Percentiles rank a stretch among this genome's conserved stretches.
phyloP scores from a whole-genome alignment of 129 eudicot species.

The Erigeron canadensis region DNA sequence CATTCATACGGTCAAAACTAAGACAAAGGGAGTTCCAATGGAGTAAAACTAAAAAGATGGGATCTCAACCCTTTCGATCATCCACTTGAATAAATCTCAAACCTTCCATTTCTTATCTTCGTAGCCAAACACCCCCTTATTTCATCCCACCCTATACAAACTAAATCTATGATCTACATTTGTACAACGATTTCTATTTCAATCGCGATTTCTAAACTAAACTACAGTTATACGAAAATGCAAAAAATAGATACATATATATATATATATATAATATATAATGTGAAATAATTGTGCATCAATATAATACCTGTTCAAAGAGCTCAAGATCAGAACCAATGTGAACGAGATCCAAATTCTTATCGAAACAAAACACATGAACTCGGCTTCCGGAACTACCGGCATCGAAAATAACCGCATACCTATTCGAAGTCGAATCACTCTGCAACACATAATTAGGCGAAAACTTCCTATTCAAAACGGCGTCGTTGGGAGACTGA shows the following conservation, averaged over 20 bases:
- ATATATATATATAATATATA: no score
- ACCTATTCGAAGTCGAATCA: slow-evolving; percentile 34
- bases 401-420: slow-evolving; percentile 90
- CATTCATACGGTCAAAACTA: no score
- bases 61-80: no score
- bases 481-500: slow-evolving; percentile 36
- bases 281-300: not conserved
- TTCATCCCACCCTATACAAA: no score
- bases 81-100: no score
- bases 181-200: not conserved
- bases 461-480: slow-evolving; percentile 48
- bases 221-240: not conserved
- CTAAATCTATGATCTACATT: not conserved
- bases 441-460: slow-evolving; percentile 30
- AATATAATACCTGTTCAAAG: slow-evolving; percentile 58
- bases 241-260: not conserved
- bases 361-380: slow-evolving; percentile 85
- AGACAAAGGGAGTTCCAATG: no score
- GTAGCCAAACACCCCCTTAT: no score
- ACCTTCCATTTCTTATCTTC: no score
- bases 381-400: slow-evolving; percentile 97
- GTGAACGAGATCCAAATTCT: slow-evolving; percentile 78
- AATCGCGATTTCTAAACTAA: slow-evolving; percentile 2
- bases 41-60: no score
- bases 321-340: slow-evolving; percentile 90